phyloP scores from a whole-genome alignment of 306 rosid genomes.

The Fragaria ananassa region DNA sequence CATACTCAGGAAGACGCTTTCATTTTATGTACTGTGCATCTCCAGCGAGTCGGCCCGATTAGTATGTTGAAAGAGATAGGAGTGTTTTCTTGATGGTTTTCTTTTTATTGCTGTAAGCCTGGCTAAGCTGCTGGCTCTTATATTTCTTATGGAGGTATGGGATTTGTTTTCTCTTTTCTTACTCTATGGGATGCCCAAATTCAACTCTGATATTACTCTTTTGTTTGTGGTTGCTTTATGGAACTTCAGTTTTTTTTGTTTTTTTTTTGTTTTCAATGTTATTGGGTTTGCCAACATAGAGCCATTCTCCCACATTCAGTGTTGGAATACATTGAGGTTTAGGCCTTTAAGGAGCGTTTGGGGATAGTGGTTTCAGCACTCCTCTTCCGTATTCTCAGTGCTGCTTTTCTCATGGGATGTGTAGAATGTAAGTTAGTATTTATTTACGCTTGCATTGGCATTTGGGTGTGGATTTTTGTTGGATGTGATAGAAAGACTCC shows the following conservation, averaged over 20 bases:
- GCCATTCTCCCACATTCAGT: not conserved
- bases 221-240: not conserved
- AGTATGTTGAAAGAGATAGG: constrained; percentile 50
- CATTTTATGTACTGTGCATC: constrained; percentile 58
- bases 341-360: not conserved
- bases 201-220: constrained; percentile 14
- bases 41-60: constrained; percentile 38
- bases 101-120: constrained; percentile 47
- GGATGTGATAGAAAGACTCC: too few species aligned
- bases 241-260: not conserved
- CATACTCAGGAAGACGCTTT: constrained; percentile 50
- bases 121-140: constrained; percentile 55
- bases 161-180: constrained; percentile 31
- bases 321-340: not conserved
- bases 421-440: not conserved
- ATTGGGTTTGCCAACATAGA: not conserved
- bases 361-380: not conserved
- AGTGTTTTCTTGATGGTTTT: constrained; percentile 28
- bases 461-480: too few species aligned
- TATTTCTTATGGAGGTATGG: constrained; percentile 31
- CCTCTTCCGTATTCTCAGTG: not conserved
- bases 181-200: constrained; percentile 41
- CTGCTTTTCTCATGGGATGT: not conserved
- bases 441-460: not conserved
- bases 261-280: not conserved